Conservation (phyloP, 306 rosid genomes). For the Lithocarpus polystachyus region DNA sequence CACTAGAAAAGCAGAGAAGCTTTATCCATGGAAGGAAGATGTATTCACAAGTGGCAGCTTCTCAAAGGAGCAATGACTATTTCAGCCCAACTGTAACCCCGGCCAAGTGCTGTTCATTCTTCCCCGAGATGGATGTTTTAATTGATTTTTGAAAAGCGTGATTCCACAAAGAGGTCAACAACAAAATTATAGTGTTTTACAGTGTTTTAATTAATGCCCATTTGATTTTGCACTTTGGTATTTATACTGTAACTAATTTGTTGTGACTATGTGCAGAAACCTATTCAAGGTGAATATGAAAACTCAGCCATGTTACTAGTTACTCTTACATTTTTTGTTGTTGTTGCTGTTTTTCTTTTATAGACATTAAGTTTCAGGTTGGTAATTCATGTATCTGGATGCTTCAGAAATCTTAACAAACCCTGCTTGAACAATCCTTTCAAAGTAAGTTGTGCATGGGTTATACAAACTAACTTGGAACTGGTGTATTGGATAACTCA, state of each 20-base stretch:
- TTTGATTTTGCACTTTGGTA: conserved; percentile 22
- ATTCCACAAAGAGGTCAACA: not conserved
- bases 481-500: no score
- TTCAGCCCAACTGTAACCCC: conserved; percentile 97
- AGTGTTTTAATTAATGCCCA: conserved; percentile 6
- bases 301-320: no score
- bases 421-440: conserved; percentile 28
- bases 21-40: conserved; percentile 72
- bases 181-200: conserved; percentile 40
- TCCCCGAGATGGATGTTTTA: conserved; percentile 89
- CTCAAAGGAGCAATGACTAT: conserved; percentile 88
- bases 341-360: no score
- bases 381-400: not conserved
- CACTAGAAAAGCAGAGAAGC: conserved; percentile 72
- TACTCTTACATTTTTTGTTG: no score
- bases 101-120: no score
- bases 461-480: no score
- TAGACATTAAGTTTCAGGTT: no score
- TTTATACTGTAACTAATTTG: no score
- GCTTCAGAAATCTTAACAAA: conserved; percentile 2
- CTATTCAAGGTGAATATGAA: no score
- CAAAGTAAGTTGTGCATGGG: conserved; percentile 28
- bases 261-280: no score
- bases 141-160: conserved; percentile 27
- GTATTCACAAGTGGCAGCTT: conserved; percentile 85